A percentile compares a stretch with the other conserved stretches of the same genome.
These are phyloP conservation scores for Populus hybrid DNA, from an alignment of 441 rosid genomes.

Conservation along the genomic window DNA sequence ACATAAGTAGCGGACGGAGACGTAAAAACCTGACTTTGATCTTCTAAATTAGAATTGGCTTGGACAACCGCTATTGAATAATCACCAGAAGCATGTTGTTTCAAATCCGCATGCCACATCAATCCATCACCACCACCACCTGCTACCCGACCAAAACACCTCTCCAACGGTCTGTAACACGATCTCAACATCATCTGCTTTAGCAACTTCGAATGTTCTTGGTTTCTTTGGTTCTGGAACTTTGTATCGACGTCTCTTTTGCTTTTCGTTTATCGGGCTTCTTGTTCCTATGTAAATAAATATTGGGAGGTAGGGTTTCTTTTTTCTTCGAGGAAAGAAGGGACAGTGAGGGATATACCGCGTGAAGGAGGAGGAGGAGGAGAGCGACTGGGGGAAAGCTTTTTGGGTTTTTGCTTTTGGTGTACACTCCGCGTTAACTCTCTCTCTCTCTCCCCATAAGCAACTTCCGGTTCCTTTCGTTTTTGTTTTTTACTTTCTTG, in stretches of 20 bases:
- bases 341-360: slow-evolving; percentile 43
- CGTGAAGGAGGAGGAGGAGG: slow-evolving; percentile 38
- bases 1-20: slow-evolving; percentile 71
- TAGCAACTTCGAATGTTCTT: neutral
- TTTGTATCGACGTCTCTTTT: neutral
- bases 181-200: slow-evolving; percentile 49
- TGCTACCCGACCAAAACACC: slow-evolving; percentile 50
- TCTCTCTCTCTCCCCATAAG: neutral
- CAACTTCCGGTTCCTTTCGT: neutral
- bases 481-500: too few species aligned
- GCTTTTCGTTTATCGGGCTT: neutral
- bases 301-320: neutral
- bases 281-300: neutral
- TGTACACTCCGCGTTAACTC: slow-evolving; percentile 40
- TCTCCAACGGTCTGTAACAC: slow-evolving; percentile 58
- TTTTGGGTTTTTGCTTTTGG: neutral
- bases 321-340: neutral
- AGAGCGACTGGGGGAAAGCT: neutral
- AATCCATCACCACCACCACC: slow-evolving; percentile 46
- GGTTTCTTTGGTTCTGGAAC: neutral
- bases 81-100: slow-evolving; percentile 73
- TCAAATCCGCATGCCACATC: slow-evolving; percentile 78
- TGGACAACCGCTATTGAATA: slow-evolving; percentile 91
- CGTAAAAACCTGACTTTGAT: slow-evolving; percentile 79
- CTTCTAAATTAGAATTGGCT: slow-evolving; percentile 71